Evolutionary conservation across 768 basidiomycete species (phyloP).

Genomic region (Cystofilobasidium bisporidii): DNA sequence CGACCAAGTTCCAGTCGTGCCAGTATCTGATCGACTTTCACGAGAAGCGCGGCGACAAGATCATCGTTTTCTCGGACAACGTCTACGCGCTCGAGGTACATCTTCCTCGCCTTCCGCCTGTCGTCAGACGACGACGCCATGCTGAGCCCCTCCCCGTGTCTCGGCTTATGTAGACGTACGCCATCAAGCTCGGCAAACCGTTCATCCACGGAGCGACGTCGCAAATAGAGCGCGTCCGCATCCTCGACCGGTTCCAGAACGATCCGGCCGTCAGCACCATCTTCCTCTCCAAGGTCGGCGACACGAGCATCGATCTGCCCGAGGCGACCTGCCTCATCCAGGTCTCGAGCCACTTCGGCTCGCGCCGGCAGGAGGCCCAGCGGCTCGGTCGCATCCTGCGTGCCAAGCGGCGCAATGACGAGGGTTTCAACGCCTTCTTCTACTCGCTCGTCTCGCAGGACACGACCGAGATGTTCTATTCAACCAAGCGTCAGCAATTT

Average conservation of each 20-base stretch:
- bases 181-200: constrained; percentile 80
- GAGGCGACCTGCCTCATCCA: constrained; percentile 99
- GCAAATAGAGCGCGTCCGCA: constrained; percentile 89
- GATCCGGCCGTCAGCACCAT: constrained; percentile 94
- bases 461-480: constrained; percentile 99
- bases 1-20: constrained; percentile 97
- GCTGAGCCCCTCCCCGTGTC: constrained; percentile 4
- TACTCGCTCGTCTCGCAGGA: constrained; percentile 98
- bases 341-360: constrained; percentile 98
- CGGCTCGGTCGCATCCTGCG: constrained; percentile 89
- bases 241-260: constrained; percentile 90
- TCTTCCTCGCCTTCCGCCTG: not conserved
- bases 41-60: constrained; percentile 94
- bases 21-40: constrained; percentile 98
- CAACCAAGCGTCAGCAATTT: constrained; percentile 96
- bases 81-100: constrained; percentile 86
- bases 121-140: not conserved
- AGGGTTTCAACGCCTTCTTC: constrained; percentile 99
- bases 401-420: constrained; percentile 94
- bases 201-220: constrained; percentile 95
- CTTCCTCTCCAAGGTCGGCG: constrained; percentile 96
- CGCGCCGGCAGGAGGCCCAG: constrained; percentile 94
- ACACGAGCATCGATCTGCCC: constrained; percentile 96
- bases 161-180: constrained; percentile 54
- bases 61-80: constrained; percentile 98